phyloP scores from a whole-genome alignment of 164 flowering plant species.

The Chimonanthus praecox region DNA sequence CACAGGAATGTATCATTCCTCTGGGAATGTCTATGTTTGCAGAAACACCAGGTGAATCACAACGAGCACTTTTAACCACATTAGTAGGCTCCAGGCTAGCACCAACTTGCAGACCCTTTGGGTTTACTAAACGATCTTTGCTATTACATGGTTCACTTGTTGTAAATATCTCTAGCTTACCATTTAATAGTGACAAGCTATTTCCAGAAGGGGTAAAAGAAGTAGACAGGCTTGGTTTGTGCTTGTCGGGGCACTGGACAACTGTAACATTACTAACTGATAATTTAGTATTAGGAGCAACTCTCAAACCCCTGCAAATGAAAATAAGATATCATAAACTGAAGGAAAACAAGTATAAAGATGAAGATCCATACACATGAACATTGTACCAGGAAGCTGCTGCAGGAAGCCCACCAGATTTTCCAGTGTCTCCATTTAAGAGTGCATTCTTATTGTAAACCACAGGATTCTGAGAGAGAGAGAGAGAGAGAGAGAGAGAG shows the following conservation, averaged over 20 bases:
- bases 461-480: neutral
- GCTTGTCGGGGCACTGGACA: neutral
- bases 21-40: neutral
- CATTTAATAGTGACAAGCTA: neutral
- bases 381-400: slow-evolving; percentile 4
- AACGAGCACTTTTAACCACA: neutral
- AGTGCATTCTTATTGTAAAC: neutral
- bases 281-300: neutral
- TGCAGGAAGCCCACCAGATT: slow-evolving; percentile 7
- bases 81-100: neutral
- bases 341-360: neutral
- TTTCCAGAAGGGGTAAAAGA: neutral
- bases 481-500: neutral
- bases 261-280: slow-evolving; percentile 8
- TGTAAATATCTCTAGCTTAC: slow-evolving; percentile 1
- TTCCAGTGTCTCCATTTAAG: slow-evolving; percentile 5
- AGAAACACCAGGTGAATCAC: slow-evolving; percentile 2
- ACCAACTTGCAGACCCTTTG: neutral
- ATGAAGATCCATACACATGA: neutral
- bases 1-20: neutral
- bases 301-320: slow-evolving; percentile 6
- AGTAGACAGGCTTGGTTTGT: neutral
- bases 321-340: neutral
- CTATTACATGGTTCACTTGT: neutral
- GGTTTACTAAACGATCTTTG: slow-evolving; percentile 1